These are phyloP conservation scores for Eucalyptus grandis DNA, from an alignment of 345 rosid genomes.

Conservation along the genomic window DNA sequence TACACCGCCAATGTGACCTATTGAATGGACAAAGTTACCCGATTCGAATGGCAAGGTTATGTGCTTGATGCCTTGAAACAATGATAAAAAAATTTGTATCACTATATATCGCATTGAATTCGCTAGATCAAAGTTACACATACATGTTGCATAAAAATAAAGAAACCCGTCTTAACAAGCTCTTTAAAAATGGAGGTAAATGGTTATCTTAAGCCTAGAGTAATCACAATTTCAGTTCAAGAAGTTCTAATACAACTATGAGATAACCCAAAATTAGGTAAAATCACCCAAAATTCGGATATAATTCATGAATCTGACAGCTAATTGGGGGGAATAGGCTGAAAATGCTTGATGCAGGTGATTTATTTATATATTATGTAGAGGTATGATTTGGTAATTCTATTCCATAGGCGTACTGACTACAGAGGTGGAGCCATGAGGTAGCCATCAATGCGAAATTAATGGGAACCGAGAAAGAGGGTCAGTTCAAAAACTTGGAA, in stretches of 20 bases:
- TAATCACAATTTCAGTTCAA: background rate
- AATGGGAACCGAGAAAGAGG: background rate
- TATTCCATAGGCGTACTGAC: background rate
- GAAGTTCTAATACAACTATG: background rate
- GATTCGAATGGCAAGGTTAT: background rate
- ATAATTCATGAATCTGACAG: background rate
- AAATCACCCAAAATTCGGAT: background rate
- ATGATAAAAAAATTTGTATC: background rate
- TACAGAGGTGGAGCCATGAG: background rate
- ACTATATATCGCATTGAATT: background rate
- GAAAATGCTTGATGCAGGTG: background rate
- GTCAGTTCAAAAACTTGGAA: background rate
- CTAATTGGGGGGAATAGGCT: background rate
- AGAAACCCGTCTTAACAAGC: background rate
- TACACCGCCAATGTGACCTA: background rate
- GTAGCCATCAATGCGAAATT: background rate
- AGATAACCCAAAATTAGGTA: background rate
- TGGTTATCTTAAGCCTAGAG: background rate
- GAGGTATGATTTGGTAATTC: background rate
- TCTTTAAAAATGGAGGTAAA: background rate
- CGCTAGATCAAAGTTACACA: background rate
- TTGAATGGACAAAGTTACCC: background rate
- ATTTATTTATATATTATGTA: background rate
- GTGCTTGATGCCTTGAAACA: background rate
- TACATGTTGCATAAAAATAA: background rate